These are phyloP conservation scores for Paecilomyces sp. DNA, from an alignment of 2,329 filamentous ascomycete species.

Conservation along the genomic window DNA sequence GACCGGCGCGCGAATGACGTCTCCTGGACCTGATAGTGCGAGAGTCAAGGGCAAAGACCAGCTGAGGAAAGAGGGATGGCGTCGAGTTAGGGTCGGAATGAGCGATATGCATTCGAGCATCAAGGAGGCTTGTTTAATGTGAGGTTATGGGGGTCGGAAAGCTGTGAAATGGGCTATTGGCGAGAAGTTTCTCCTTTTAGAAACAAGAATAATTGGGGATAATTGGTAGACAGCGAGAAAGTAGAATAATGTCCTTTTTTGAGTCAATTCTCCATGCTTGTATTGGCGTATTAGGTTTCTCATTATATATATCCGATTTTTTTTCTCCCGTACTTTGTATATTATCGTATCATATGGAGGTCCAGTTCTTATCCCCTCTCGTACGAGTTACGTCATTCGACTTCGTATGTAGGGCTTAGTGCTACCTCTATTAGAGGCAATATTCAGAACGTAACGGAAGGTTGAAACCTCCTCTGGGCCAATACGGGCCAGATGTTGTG, in stretches of 20 bases:
- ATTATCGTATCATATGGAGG: too few species aligned
- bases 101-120: constrained; percentile 43
- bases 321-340: too few species aligned
- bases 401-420: too few species aligned
- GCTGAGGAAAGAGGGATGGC: constrained; percentile 12
- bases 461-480: not conserved
- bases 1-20: constrained; percentile 21
- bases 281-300: too few species aligned
- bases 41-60: constrained; percentile 13
- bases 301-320: too few species aligned
- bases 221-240: too few species aligned
- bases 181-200: not conserved
- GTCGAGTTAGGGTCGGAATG: constrained; percentile 33
- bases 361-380: too few species aligned
- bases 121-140: constrained; percentile 45
- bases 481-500: not conserved
- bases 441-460: not conserved
- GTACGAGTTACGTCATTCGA: too few species aligned
- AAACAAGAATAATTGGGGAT: too few species aligned
- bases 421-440: not conserved
- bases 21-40: constrained; percentile 15
- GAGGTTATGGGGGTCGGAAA: constrained; percentile 7
- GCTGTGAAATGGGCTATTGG: not conserved
- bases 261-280: too few species aligned
- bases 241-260: too few species aligned